phyloP scores from a whole-genome alignment of 1,284 basidiomycete species.

The Moniliella sp. region DNA sequence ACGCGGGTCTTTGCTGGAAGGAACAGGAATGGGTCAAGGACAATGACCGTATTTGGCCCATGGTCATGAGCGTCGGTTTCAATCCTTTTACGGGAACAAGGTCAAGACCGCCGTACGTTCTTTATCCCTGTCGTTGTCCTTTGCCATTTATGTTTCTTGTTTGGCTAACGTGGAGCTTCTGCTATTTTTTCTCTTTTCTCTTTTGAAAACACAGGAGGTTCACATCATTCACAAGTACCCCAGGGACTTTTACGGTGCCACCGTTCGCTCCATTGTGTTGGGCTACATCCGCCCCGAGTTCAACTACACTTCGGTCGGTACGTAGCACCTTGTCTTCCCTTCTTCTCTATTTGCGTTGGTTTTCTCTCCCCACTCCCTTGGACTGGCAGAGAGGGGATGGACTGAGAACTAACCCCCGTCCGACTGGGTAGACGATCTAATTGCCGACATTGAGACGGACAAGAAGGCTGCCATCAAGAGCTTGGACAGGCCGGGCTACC shows the following conservation, averaged over 20 bases:
- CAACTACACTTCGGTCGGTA: conserved; percentile 70
- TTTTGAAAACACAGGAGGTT: conserved; percentile 86
- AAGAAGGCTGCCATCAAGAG: conserved; percentile 64
- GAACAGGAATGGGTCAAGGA: no score
- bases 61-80: conserved; percentile 96
- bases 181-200: no score
- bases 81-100: conserved; percentile 92
- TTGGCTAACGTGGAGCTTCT: not conserved
- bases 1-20: no score
- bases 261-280: conserved; percentile 63
- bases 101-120: conserved; percentile 65
- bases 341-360: no score
- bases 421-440: conserved; percentile 70
- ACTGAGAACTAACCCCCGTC: no score
- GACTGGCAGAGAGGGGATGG: no score
- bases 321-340: no score
- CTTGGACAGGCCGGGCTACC: conserved; percentile 51
- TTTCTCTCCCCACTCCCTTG: no score
- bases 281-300: conserved; percentile 93
- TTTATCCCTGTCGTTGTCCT: no score
- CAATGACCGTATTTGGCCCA: conserved; percentile 58
- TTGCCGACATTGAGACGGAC: conserved; percentile 83
- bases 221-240: conserved; percentile 75
- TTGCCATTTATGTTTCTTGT: not conserved
- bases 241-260: conserved; percentile 70